Evolutionary conservation across 306 rosid genomes (phyloP), one percentile per base, ranked within the genome.

Genomic region (Comarum palustre): DNA sequence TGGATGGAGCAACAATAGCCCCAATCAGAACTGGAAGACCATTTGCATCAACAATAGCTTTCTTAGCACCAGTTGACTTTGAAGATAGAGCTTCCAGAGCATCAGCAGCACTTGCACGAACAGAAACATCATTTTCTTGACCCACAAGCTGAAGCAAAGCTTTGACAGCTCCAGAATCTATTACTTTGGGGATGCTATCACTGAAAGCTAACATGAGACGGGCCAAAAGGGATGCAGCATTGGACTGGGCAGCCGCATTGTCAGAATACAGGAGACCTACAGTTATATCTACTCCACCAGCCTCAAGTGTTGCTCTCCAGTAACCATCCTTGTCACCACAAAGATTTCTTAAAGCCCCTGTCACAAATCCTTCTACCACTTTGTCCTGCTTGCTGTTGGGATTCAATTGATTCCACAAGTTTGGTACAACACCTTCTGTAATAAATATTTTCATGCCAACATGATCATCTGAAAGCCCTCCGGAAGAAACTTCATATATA

Each of bases 81-180:
- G 92, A 89, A 76, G 97, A 89, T 61, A 94, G 96, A 46, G 86
- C 97, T 88, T 94, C 97, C 60, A 94, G 78, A 77, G 97, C 98
- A 81, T 94, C 95, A 41, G 98, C 98, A 77, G 98, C 97, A 88
- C 98, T 89, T 61, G 97, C 96, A 63, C 96, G 88, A 8, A 94
- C 97, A 82, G 97, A 86, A 85, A 87, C 80, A 73, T 91, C 84
- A 83, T 94, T 91, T 82, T 94, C 80, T 78, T 58, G 86, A 75
- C 92, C 88, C 67, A 94, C 80, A 58, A 94, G 97, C 82, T 17
- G 73, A 74, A 94, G 96, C 82, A 94, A 85, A 64, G 90, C 97
- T 81, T 81, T 82, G 77, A 94, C 90, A 27, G 98, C 98, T 73
- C 95, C 96, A 81, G 97, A 86, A 76, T 89, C 95, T 86, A 91